Base-by-base conservation (phyloP, 1,139 yeast genomes). In the Geotrichum siamense region DNA sequence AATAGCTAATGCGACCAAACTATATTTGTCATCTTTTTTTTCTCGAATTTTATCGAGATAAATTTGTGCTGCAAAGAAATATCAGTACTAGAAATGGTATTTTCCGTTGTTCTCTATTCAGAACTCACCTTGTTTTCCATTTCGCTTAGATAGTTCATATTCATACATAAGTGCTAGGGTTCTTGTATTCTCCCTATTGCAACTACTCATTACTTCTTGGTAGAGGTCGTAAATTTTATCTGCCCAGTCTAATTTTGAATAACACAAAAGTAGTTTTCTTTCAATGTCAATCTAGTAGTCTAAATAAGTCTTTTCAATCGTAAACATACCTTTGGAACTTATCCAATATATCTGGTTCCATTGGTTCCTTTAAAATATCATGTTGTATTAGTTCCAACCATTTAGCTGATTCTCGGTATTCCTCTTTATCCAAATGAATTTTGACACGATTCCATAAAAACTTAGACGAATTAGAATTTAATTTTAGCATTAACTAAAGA, bases 381-480 rank as follows among this genome's bases (percentile, higher is more conserved):
- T 43, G 47, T 13, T 38, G 31, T 16, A 32, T 33, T 5, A 38
- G 10, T 25, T 44, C 48, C 9, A 47, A 45, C 45, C 50, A 47
- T 17, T 30, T 29, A 17, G 39, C 23, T 13, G 42, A 34, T 19
- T 41, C 38, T 1, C 20, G 20, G 15, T 22, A 38, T 9, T 36
- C 28, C 6, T 35, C 28, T 4, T n/a, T 15, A n/a, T 35, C 39
- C 9, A 44, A 19, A 10, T 22, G 27, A 5, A n/a, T 17, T 19
- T 41, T 44, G 2, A 39, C 39, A 17, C 41, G 40, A 30, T 44
- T 44, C 50, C 50, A 47, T 21, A 47, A 9, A 27, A 47, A 13
- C 49, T 46, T 20, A 21, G 6, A 28, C n/a, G n/a, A n/a, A n/a
- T n/a, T 15, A 43, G 39, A 26, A 6, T 13, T 23, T 23, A 23